phyloP scores from a whole-genome alignment of 2,329 filamentous ascomycete species.

The Ciborinia camelliae region DNA sequence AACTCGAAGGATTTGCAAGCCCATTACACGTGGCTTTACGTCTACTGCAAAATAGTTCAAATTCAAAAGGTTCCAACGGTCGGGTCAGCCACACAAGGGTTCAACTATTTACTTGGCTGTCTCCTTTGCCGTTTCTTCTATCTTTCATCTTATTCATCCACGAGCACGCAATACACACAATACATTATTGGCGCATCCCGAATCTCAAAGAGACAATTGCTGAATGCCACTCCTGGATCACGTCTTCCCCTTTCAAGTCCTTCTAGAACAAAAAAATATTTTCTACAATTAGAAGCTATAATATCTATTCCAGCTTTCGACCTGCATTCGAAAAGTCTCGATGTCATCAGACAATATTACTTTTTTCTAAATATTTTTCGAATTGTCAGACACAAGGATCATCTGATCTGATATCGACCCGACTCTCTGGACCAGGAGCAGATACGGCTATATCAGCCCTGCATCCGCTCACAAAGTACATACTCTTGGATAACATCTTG shows the following conservation, averaged over 20 bases:
- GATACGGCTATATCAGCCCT: slow-evolving; percentile 18
- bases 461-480: slow-evolving; percentile 13
- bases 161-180: slow-evolving; percentile 22
- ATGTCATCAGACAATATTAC: slow-evolving; percentile 13
- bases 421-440: background rate
- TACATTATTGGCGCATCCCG: slow-evolving; percentile 17
- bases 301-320: background rate
- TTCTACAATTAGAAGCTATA: slow-evolving; percentile 1
- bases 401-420: slow-evolving; percentile 8
- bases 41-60: background rate
- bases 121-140: background rate
- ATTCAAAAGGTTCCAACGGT: slow-evolving; percentile 6
- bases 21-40: background rate
- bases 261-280: slow-evolving; percentile 9
- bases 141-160: slow-evolving; percentile 18
- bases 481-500: slow-evolving; percentile 5
- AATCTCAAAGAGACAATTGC: slow-evolving; percentile 9
- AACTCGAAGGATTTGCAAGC: slow-evolving; percentile 8
- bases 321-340: background rate
- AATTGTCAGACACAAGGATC: background rate
- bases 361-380: background rate
- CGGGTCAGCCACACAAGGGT: background rate
- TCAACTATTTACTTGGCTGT: background rate
- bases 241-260: slow-evolving; percentile 12
- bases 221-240: slow-evolving; percentile 14